Conservation (phyloP, 192 early-diverging fungal genomes). For the Mortierella hygrophila region DNA sequence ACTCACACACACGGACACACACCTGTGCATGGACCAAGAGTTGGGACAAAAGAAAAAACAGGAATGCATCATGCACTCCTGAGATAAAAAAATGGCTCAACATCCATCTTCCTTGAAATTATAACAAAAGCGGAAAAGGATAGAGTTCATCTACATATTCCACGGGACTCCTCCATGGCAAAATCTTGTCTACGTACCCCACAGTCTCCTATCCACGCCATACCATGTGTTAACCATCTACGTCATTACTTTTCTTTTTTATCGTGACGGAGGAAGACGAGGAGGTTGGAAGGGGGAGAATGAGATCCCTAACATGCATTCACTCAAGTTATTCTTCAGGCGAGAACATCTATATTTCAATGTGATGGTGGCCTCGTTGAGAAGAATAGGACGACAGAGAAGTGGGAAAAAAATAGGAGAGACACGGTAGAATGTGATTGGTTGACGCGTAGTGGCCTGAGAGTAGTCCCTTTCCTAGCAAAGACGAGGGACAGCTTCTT, state of each 20-base stretch:
- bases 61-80: not conserved
- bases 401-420: slow-evolving; percentile 17
- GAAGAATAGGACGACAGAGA: too few species aligned
- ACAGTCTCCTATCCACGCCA: not conserved
- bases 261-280: not conserved
- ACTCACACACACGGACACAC: not conserved
- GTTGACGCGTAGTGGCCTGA: slow-evolving; percentile 33
- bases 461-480: not conserved
- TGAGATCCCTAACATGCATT: not conserved
- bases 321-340: not conserved
- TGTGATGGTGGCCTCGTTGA: not conserved
- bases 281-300: not conserved
- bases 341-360: not conserved
- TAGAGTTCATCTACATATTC: not conserved
- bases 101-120: too few species aligned
- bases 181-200: too few species aligned
- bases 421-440: not conserved
- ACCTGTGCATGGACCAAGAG: not conserved
- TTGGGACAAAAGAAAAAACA: slow-evolving; percentile 1
- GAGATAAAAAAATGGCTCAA: not conserved
- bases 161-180: not conserved
- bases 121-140: not conserved
- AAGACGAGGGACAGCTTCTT: too few species aligned
- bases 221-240: not conserved
- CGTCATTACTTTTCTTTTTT: not conserved